Evolutionary conservation across 1,284 basidiomycete species (phyloP).

Genomic region (Kalmanozyma brasiliensis): DNA sequence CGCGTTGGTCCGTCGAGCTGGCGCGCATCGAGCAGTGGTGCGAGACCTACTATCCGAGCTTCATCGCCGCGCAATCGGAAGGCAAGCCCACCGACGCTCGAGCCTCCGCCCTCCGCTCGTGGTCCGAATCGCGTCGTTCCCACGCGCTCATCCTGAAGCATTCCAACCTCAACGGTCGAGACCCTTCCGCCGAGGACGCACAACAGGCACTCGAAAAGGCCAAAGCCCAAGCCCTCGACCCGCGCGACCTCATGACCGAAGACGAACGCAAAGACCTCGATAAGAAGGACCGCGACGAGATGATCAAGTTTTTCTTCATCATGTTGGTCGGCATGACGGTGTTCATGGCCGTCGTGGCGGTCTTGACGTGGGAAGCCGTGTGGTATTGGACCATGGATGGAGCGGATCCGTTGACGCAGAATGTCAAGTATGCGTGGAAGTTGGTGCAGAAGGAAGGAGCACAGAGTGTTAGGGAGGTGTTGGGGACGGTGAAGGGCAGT

Average conservation of each 20-base stretch:
- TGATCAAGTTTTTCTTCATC: constrained; percentile 52
- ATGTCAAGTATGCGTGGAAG: not conserved
- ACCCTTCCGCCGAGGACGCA: constrained; percentile 5
- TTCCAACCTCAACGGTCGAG: constrained; percentile 11
- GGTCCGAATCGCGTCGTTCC: constrained; percentile 33
- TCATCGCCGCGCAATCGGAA: constrained; percentile 32
- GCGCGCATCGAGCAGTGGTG: constrained; percentile 64
- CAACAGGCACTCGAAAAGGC: constrained; percentile 12
- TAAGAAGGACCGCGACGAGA: constrained; percentile 41
- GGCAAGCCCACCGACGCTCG: constrained; percentile 45
- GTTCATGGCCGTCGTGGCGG: constrained; percentile 48
- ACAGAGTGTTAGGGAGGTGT: constrained; percentile 15
- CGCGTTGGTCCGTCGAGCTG: constrained; percentile 61
- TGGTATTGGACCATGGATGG: constrained; percentile 59
- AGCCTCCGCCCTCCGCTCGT: constrained; percentile 39
- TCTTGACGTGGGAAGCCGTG: constrained; percentile 49
- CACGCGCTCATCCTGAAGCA: constrained; percentile 26
- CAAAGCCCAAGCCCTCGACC: constrained; percentile 6
- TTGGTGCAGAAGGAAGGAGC: constrained; percentile 11
- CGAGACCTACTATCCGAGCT: constrained; percentile 64
- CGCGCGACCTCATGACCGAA: constrained; percentile 39
- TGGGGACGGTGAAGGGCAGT: constrained; percentile 9
- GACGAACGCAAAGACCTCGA: constrained; percentile 34
- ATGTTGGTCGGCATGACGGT: constrained; percentile 44
- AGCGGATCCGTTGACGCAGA: constrained; percentile 44